These are phyloP conservation scores for Haematococcus lacustris DNA, from an alignment of 139 green algal genomes.

Conservation along the genomic window DNA sequence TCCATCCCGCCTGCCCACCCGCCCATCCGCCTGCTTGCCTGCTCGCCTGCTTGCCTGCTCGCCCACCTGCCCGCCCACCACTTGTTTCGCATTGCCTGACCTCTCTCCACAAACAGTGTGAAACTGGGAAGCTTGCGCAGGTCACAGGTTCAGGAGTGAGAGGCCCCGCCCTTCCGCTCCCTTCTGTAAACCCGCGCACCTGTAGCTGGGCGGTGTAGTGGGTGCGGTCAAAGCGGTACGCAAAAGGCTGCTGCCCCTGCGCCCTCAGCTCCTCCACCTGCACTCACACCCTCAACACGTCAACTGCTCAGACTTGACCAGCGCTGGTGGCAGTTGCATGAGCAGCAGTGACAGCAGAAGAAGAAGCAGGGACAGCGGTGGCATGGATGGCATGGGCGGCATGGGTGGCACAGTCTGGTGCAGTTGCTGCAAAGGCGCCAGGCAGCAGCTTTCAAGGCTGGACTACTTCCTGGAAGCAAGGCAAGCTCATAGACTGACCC, in stretches of 20 bases:
- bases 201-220: constrained; percentile 78
- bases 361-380: background rate
- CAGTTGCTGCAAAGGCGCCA: background rate
- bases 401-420: background rate
- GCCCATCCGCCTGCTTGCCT: no score
- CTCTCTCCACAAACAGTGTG: background rate
- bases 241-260: constrained; percentile 77
- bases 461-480: no score
- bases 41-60: no score
- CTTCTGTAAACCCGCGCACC: constrained; percentile 7
- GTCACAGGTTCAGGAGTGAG: background rate
- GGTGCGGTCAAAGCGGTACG: constrained; percentile 84
- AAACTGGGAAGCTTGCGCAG: background rate
- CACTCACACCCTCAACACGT: background rate
- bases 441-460: background rate
- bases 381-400: background rate
- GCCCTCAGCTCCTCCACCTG: constrained; percentile 60
- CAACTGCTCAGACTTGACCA: background rate
- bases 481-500: no score
- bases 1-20: background rate
- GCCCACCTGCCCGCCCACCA: no score
- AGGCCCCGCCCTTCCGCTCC: background rate
- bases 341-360: no score
- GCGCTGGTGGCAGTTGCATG: background rate
- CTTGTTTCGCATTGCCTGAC: background rate